phyloP scores from a whole-genome alignment of 2,329 filamentous ascomycete species.

The Albifimbria verrucaria region DNA sequence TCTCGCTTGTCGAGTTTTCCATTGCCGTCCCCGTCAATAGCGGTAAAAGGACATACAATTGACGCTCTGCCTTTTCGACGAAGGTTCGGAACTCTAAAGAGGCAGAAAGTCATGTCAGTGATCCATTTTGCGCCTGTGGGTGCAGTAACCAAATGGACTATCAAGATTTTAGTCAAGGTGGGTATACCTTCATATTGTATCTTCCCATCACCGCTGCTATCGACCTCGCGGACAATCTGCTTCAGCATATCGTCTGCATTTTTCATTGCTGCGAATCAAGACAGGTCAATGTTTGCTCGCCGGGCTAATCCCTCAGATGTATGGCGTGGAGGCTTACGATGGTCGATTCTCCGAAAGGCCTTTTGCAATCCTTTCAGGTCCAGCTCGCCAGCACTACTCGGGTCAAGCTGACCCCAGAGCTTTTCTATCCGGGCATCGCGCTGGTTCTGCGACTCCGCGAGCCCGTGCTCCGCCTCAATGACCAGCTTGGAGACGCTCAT shows the following conservation, averaged over 20 bases:
- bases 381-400: constrained; percentile 71
- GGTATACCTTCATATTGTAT: constrained; percentile 90
- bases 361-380: constrained; percentile 81
- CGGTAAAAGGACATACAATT: constrained; percentile 75
- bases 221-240: constrained; percentile 77
- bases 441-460: constrained; percentile 73
- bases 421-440: constrained; percentile 78
- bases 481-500: constrained; percentile 46
- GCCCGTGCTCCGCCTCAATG: constrained; percentile 56
- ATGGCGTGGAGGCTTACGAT: constrained; percentile 57
- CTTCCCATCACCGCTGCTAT: constrained; percentile 81
- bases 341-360: constrained; percentile 84
- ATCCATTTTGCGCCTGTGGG: too few relatives aligned
- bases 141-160: too few relatives aligned
- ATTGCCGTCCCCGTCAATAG: constrained; percentile 82
- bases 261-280: constrained; percentile 60
- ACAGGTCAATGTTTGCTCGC: constrained; percentile 14
- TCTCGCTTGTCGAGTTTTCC: constrained; percentile 86
- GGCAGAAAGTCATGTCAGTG: not conserved
- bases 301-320: constrained; percentile 5
- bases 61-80: constrained; percentile 80
- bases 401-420: constrained; percentile 82
- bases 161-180: too few relatives aligned
- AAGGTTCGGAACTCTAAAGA: constrained; percentile 80
- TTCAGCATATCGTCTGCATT: constrained; percentile 85